These are phyloP conservation scores for Paecilomyces sp. DNA, from an alignment of 2,329 filamentous ascomycete species.

Conservation along the genomic window DNA sequence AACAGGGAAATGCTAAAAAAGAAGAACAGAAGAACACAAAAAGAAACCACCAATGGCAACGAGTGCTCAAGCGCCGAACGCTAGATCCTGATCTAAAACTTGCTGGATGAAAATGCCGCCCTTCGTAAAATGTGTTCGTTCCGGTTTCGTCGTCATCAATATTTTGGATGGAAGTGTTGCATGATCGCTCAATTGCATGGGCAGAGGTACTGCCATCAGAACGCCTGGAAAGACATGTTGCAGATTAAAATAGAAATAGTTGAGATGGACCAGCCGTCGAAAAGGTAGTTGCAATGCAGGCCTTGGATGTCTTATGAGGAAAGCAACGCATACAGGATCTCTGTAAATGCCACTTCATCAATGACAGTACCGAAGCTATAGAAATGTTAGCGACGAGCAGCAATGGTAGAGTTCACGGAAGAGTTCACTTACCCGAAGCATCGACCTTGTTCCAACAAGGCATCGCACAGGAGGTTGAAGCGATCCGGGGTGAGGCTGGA, in stretches of 20 bases:
- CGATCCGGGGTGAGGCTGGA: slow-evolving; percentile 8
- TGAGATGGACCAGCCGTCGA: background rate
- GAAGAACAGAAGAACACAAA: background rate
- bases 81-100: background rate
- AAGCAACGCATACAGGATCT: background rate
- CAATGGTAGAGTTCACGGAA: background rate
- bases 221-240: background rate
- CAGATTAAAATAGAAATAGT: background rate
- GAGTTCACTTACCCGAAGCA: slow-evolving; percentile 9
- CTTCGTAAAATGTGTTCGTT: background rate
- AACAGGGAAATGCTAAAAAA: background rate
- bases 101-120: background rate
- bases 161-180: background rate
- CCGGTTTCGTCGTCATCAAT: background rate
- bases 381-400: background rate
- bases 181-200: background rate
- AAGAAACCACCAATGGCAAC: background rate
- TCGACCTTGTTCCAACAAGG: slow-evolving; percentile 8
- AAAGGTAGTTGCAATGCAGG: background rate
- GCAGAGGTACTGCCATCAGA: background rate
- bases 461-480: slow-evolving; percentile 11
- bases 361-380: background rate
- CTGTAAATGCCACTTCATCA: background rate
- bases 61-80: background rate
- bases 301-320: background rate